Base-by-base conservation (phyloP, 768 basidiomycete species). In the Tylopilus sp. region DNA sequence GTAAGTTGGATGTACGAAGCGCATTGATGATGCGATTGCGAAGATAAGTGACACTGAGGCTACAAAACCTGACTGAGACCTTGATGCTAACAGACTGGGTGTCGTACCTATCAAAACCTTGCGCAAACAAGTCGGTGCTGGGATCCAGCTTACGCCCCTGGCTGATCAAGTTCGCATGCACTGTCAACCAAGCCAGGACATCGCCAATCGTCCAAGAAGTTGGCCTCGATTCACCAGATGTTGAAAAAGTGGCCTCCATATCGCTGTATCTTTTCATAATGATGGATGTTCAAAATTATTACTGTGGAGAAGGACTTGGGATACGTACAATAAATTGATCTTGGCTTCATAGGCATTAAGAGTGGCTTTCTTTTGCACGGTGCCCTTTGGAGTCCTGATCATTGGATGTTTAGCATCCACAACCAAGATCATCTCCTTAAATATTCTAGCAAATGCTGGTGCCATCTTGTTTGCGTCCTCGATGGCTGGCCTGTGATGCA, bases 391-490 rank as follows among this genome's bases (percentile, higher is more conserved):
- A 1, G 76, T 65, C 40, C 73, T 69, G 6, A 64, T 54, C 22
- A 81, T 58, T 0, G 79, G 79, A 49, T 75, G 75, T 1, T 60
- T 64, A 18, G 65, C 43, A 0, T 60, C 55, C 0, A 75, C 61
- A 17, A 80, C 59, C 17, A 80, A 36, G 39, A 81, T 79, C 78
- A 80, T 75, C 58, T 81, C 75, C 59, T 75, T 77, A 68, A 74
- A 77, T 9, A 78, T 68, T 6, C 71, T 63, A 33, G 71, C 72
- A 45, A 72, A 75, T 0, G 70, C 59, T 0, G 76, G 76, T 0
- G 74, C 67, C 0, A 51, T 52, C 17, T 48, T 55, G 53, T 78
- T 78, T 0, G 74, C 76, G 22, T 74, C 70, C 21, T 75, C 73
- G 0, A 79, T 66, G 11, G 55, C 30, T 1, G 73, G 67, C 70